A percentile compares a stretch with the other conserved stretches of the same genome.
Conservation (phyloP, 495 filamentous ascomycete genomes). For the Viridothelium virens region DNA sequence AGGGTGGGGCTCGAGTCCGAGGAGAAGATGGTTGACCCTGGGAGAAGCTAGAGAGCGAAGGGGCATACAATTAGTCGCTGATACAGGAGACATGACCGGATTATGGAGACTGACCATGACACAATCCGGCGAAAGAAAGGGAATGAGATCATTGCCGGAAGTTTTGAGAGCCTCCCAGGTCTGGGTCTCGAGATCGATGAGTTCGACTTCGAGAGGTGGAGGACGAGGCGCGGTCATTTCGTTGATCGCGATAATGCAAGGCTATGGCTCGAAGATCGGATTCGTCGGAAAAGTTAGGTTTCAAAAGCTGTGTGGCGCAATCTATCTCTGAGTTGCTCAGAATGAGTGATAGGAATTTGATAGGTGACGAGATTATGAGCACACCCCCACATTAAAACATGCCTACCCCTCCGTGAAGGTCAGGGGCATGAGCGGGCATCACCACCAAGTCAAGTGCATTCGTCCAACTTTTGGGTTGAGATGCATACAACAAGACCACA, state of each 20-base stretch:
- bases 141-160: neutral
- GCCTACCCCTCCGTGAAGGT: no score
- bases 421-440: no score
- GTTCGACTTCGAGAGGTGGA: neutral
- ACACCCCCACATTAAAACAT: no score
- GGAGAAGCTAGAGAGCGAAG: neutral
- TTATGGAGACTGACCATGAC: neutral
- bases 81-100: neutral
- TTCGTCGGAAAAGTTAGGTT: no score
- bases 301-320: no score
- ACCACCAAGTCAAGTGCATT: no score
- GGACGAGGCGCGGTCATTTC: neutral
- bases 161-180: slow-evolving; percentile 9
- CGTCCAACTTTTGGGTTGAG: no score
- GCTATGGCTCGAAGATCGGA: no score
- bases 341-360: no score
- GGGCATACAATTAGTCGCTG: neutral
- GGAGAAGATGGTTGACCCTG: neutral
- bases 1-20: neutral
- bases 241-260: neutral
- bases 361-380: no score
- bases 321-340: no score
- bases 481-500: no score
- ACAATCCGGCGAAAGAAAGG: neutral
- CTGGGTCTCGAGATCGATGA: neutral